phyloP scores from a whole-genome alignment of 352 stramenopile species.

The Globisporangium takayamanum region DNA sequence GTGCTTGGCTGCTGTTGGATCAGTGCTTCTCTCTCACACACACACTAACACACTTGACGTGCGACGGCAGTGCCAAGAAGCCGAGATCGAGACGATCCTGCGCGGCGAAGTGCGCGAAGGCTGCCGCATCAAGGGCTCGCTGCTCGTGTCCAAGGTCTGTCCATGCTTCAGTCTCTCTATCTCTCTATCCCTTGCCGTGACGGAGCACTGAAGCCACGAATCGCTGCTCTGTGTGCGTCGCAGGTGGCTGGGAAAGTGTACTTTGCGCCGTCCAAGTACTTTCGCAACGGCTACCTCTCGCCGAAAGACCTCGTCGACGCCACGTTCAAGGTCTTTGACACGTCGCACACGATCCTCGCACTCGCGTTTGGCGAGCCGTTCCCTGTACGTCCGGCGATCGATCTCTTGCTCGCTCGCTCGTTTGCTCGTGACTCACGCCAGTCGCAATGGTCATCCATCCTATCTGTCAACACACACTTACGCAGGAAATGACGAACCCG shows the following conservation, averaged over 20 bases:
- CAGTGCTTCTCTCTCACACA: not conserved
- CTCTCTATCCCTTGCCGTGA: not conserved
- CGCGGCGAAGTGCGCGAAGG: conserved; percentile 71
- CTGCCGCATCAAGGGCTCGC: conserved; percentile 64
- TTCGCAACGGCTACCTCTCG: conserved; percentile 71
- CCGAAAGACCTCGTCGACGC: conserved; percentile 52
- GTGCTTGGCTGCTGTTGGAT: not conserved
- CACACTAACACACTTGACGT: not conserved
- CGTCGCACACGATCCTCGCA: conserved; percentile 55
- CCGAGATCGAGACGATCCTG: conserved; percentile 70
- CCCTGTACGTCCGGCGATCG: conserved; percentile 32
- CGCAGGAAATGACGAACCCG: conserved; percentile 80
- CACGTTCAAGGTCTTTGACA: conserved; percentile 73
- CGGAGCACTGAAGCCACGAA: not conserved
- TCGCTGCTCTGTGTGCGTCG: not conserved
- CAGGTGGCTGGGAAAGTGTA: conserved; percentile 75
- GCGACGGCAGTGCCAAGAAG: conserved; percentile 53
- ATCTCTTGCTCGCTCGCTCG: not conserved
- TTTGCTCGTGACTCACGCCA: not conserved
- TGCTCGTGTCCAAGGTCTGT: conserved; percentile 69
- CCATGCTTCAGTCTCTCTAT: not conserved
- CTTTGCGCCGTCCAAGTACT: conserved; percentile 81
- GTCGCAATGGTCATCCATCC: no score
- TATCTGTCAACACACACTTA: not conserved
- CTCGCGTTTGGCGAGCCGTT: conserved; percentile 74